phyloP scores from a whole-genome alignment of 2,329 filamentous ascomycete genomes.

The Thelonectria rubi region DNA sequence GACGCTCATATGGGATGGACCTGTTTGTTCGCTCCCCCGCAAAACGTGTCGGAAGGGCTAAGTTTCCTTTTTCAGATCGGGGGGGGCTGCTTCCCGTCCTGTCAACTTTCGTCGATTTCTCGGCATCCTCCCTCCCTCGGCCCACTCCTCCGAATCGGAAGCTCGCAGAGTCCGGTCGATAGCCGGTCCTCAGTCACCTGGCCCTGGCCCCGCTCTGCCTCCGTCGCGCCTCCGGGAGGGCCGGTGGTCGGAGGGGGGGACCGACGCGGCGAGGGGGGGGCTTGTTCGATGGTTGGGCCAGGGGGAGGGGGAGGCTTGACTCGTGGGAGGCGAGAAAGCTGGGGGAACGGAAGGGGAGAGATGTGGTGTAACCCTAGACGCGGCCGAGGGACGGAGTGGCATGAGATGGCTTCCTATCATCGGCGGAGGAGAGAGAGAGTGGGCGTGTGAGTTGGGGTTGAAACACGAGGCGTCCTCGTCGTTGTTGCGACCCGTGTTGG shows the following conservation, averaged over 20 bases:
- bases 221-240: constrained; percentile 3
- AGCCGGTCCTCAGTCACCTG: not conserved
- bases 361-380: too few species aligned
- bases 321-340: too few species aligned
- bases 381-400: not conserved
- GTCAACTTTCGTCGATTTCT: not conserved
- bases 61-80: not conserved
- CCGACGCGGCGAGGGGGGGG: not conserved
- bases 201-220: not conserved
- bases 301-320: too few species aligned
- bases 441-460: not conserved
- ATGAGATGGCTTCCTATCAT: not conserved
- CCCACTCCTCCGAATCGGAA: constrained; percentile 13
- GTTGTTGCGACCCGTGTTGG: not conserved
- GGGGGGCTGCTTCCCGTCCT: too few species aligned
- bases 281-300: not conserved
- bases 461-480: not conserved
- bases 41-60: too few species aligned
- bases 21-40: too few species aligned
- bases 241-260: not conserved
- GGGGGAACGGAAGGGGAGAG: too few species aligned
- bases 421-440: not conserved
- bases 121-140: constrained; percentile 1
- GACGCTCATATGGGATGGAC: too few species aligned
- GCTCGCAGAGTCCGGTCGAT: constrained; percentile 7